Evolutionary conservation across 768 basidiomycete species (phyloP).

Genomic region (Ramaria sp.): DNA sequence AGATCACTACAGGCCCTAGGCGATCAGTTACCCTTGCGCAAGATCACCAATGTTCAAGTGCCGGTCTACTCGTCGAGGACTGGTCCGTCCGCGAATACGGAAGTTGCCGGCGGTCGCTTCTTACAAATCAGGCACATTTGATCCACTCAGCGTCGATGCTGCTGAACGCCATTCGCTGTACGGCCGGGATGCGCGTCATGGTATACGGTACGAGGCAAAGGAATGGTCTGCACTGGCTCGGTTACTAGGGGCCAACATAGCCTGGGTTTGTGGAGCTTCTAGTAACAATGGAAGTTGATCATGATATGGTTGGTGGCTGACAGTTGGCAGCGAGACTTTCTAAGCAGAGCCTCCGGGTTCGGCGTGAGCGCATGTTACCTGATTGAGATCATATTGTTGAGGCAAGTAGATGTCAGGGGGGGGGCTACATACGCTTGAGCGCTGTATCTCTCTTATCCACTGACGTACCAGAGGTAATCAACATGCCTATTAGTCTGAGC

Average conservation of each 20-base stretch:
- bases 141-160: no score
- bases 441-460: neutral
- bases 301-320: neutral
- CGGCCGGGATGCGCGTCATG: no score
- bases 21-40: no score
- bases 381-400: neutral
- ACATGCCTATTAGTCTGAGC: neutral
- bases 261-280: neutral
- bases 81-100: no score
- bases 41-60: no score
- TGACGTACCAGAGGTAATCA: neutral
- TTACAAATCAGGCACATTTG: no score
- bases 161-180: no score
- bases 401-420: neutral
- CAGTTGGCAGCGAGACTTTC: neutral
- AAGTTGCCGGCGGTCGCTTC: no score
- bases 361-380: neutral
- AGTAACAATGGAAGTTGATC: neutral
- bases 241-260: neutral
- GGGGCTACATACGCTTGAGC: neutral
- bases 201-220: no score
- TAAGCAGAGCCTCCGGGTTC: neutral
- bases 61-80: no score
- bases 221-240: neutral
- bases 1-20: neutral